Conservation (phyloP, 139 green algal genomes). For the Chlamydomonas eustigma region DNA sequence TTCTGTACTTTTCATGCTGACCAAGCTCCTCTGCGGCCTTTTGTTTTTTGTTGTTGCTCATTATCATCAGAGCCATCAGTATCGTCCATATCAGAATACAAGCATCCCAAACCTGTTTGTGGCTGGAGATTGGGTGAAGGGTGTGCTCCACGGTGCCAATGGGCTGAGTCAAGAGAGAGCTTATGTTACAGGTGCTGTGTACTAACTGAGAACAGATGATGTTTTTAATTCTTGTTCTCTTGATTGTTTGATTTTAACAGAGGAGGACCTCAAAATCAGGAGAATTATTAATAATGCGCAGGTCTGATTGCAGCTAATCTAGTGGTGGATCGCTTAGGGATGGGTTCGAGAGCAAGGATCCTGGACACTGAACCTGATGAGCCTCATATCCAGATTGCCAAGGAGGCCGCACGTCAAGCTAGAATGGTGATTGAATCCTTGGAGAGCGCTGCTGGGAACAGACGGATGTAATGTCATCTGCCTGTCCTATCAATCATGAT, state of each 20-base stretch:
- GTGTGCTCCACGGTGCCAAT: conserved; percentile 71
- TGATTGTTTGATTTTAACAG: too few relatives aligned
- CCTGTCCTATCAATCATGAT: too few relatives aligned
- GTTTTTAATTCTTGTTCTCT: background rate
- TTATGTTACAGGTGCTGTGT: background rate
- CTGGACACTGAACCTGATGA: conserved; percentile 62
- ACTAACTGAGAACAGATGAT: background rate
- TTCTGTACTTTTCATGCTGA: too few relatives aligned
- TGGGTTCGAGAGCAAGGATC: conserved; percentile 25
- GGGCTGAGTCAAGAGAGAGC: conserved; percentile 60
- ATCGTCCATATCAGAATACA: conserved; percentile 64
- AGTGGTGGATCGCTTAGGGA: conserved; percentile 46
- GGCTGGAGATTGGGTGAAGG: conserved; percentile 85
- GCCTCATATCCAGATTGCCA: conserved; percentile 67
- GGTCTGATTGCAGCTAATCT: conserved; percentile 78
- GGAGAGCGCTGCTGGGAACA: too few relatives aligned
- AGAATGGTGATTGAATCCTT: conserved; percentile 21
- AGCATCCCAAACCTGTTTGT: conserved; percentile 64
- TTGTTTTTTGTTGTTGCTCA: too few relatives aligned
- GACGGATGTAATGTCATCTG: too few relatives aligned
- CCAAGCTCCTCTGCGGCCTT: too few relatives aligned
- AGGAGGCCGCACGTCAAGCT: conserved; percentile 29
- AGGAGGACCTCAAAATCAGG: too few relatives aligned
- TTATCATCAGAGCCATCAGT: conserved; percentile 23
- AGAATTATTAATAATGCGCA: too few relatives aligned